These are phyloP conservation scores for Sporothrix schenckii DNA, from an alignment of 2,329 filamentous ascomycete species.

Conservation along the genomic window DNA sequence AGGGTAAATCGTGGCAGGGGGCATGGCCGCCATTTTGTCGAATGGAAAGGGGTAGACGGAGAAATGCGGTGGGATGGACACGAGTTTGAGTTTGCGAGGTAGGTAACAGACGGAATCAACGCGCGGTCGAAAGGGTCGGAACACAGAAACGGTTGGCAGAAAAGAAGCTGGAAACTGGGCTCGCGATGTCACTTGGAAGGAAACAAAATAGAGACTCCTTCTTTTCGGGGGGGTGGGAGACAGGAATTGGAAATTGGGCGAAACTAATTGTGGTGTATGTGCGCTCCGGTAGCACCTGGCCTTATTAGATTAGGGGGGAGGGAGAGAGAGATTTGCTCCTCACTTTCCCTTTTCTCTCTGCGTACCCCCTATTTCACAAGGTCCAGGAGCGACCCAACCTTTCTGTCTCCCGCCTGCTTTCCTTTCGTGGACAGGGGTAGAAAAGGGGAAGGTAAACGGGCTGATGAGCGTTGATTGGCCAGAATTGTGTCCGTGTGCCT, in stretches of 20 bases:
- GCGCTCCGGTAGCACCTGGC: constrained; percentile 27
- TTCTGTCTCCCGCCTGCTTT: constrained; percentile 15
- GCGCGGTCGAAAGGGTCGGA: constrained; percentile 2
- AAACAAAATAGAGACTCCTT: constrained; percentile 31
- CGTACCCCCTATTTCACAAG: constrained; percentile 32
- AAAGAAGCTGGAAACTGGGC: constrained; percentile 24
- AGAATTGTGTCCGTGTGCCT: constrained; percentile 20
- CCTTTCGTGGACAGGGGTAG: constrained; percentile 33
- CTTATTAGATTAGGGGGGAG: constrained; percentile 31
- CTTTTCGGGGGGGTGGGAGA: constrained; percentile 25
- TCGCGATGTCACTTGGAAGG: constrained; percentile 31
- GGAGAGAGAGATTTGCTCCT: constrained; percentile 30
- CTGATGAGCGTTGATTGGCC: constrained; percentile 27
- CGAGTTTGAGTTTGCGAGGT: constrained; percentile 4
- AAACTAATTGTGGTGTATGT: constrained; percentile 33
- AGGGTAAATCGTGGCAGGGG: constrained; percentile 75
- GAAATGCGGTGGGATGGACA: constrained; percentile 13
- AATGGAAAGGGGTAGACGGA: constrained; percentile 8
- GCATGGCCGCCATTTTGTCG: constrained; percentile 62
- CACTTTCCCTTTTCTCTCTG: constrained; percentile 20
- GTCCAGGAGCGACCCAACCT: constrained; percentile 29
- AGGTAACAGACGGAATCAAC: neutral
- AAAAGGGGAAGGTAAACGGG: constrained; percentile 32
- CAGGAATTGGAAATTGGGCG: constrained; percentile 33
- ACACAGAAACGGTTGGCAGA: constrained; percentile 12